Base-by-base conservation (phyloP, 1,284 basidiomycete species). In the Veloboletus limbatus region DNA sequence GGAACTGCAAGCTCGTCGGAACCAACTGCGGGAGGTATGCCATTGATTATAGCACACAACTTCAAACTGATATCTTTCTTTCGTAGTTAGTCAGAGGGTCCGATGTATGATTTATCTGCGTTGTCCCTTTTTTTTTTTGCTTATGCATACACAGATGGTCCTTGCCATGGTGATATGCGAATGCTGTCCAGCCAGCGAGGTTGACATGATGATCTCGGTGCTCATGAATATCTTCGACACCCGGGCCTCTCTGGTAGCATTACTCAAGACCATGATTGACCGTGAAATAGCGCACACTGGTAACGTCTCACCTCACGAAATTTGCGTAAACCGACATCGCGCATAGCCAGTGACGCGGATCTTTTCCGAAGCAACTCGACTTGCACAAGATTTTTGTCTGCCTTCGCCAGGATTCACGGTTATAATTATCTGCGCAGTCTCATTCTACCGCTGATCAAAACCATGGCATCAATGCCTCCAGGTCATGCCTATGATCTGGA, bases 341-440 rank as follows among this genome's bases (percentile, higher is more conserved):
- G 25, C 32, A 20, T 53, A 92, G 91, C 82, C 40, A 85, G 78
- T 57, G 90, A 95, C 56, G 78, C 84, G 1, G 78, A 81, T 20
- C 69, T 97, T 6, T 96, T 96, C 72, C 77, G 93, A 40, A 78
- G 87, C 52, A 96, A 96, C 63, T 88, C 88, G 2, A 88, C 88
- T 8, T 92, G 87, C 55, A 89, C 88, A 17, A 76, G 89, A 43
- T 82, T 97, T 48, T 67, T 96, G 35, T 92, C 90, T 7, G 81
- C 84, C 2, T 95, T 95, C 56, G 90, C 90, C 2, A 82, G 77
- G 58, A 82, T 88, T 22, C 90, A 94, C 52, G 93, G 92, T 5
- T 96, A 95, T 67, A 85, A 86, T 51, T 96, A 95, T 63, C 73
- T 95, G 14, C 77, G 92, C 26, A 79, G 76, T 40, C 77, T 94